Conservation (phyloP, 176 grass and related monocot genomes). For the Oryza longistaminata region DNA sequence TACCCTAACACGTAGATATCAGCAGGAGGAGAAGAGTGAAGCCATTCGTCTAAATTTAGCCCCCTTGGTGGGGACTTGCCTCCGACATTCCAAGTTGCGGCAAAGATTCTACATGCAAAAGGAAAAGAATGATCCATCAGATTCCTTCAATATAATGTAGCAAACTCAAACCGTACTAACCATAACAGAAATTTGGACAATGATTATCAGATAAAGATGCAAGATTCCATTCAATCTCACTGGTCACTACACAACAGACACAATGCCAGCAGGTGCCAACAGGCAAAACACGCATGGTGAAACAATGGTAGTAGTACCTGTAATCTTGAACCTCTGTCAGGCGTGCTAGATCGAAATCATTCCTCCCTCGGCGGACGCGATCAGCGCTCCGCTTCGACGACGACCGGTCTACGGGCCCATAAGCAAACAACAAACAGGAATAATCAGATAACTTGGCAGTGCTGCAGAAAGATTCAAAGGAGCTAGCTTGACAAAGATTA, state of each 20-base stretch:
- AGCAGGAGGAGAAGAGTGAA: slow-evolving; percentile 75
- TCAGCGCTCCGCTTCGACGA: slow-evolving; percentile 11
- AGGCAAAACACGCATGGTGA: slow-evolving; percentile 34
- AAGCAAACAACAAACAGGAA: slow-evolving; percentile 27
- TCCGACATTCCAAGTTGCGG: slow-evolving; percentile 86
- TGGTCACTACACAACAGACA: slow-evolving; percentile 4
- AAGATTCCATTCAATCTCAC: not conserved
- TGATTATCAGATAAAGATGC: slow-evolving; percentile 20
- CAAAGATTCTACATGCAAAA: slow-evolving; percentile 69
- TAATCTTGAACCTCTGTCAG: slow-evolving; percentile 83
- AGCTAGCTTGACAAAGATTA: slow-evolving; percentile 45
- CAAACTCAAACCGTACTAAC: slow-evolving; percentile 1
- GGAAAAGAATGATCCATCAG: slow-evolving; percentile 14
- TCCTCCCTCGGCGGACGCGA: slow-evolving; percentile 55
- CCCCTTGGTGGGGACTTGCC: slow-evolving; percentile 77
- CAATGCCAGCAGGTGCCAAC: not conserved
- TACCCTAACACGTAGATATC: slow-evolving; percentile 91
- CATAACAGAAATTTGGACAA: slow-evolving; percentile 17
- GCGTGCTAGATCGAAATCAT: slow-evolving; percentile 61
- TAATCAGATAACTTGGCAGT: slow-evolving; percentile 35
- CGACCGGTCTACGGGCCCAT: slow-evolving; percentile 31
- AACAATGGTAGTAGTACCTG: slow-evolving; percentile 43
- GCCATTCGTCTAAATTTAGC: slow-evolving; percentile 84
- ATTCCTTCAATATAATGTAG: slow-evolving; percentile 26
- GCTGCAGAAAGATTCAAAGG: slow-evolving; percentile 44